phyloP scores from a whole-genome alignment of 495 filamentous ascomycete species.

The Aspergillus sparsus region DNA sequence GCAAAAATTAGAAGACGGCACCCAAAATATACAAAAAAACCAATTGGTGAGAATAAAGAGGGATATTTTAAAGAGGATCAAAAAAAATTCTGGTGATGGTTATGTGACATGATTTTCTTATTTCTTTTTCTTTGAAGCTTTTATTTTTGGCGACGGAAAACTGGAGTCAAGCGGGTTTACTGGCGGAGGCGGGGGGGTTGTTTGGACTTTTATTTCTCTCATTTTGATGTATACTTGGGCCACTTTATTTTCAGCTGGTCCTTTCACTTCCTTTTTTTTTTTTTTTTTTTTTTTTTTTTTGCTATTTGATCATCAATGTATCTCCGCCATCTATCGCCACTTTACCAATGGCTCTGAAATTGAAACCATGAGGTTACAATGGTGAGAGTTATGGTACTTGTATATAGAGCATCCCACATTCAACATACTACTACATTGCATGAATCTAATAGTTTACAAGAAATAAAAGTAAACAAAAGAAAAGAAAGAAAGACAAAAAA shows the following conservation, averaged over 20 bases:
- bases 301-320: neutral
- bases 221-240: slow-evolving; percentile 1
- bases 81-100: slow-evolving; percentile 4
- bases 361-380: slow-evolving; percentile 5
- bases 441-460: neutral
- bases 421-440: slow-evolving; percentile 6
- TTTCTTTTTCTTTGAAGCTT: slow-evolving; percentile 12
- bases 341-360: neutral
- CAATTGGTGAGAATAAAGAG: neutral
- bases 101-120: slow-evolving; percentile 21
- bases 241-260: slow-evolving; percentile 5
- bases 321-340: neutral
- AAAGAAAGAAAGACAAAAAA: neutral
- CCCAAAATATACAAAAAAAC: slow-evolving; percentile 1
- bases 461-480: neutral
- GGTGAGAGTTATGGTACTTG: slow-evolving; percentile 4
- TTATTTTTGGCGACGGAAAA: slow-evolving; percentile 11
- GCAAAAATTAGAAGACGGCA: neutral
- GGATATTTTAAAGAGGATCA: neutral
- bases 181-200: slow-evolving; percentile 1
- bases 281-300: slow-evolving; percentile 1
- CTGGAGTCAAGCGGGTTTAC: slow-evolving; percentile 12
- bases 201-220: slow-evolving; percentile 5
- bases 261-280: neutral
- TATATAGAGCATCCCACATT: slow-evolving; percentile 7